Evolutionary conservation across 345 rosid genomes (phyloP).

Genomic region (Aethionema arabicum): DNA sequence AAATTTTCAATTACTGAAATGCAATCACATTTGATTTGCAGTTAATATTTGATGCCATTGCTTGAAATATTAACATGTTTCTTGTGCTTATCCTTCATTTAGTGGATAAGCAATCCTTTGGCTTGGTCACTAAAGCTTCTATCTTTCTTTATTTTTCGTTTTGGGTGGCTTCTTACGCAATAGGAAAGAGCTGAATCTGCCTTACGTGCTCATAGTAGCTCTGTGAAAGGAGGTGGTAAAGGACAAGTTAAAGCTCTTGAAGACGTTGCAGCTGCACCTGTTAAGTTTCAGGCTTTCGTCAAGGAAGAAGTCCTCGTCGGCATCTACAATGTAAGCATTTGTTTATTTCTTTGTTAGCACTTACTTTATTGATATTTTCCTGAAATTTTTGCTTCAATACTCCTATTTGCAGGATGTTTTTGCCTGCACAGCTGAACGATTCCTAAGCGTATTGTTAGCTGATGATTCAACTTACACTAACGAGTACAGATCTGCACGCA

Average conservation of each 20-base stretch:
- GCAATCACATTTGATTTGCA: too few relatives aligned
- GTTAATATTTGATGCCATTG: constrained; percentile 17
- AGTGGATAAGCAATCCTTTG: too few relatives aligned
- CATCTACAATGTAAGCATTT: constrained; percentile 57
- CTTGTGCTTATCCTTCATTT: too few relatives aligned
- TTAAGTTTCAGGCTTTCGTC: constrained; percentile 63
- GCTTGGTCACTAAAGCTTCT: background rate
- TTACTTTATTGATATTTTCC: constrained; percentile 17
- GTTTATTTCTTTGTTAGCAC: constrained; percentile 18
- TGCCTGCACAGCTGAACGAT: constrained; percentile 74
- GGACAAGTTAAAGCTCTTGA: constrained; percentile 45
- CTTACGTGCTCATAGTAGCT: constrained; percentile 91
- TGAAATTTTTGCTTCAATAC: constrained; percentile 15
- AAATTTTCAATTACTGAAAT: too few relatives aligned
- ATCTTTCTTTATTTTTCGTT: background rate
- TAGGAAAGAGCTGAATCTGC: constrained; percentile 89
- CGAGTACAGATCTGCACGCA: constrained; percentile 68
- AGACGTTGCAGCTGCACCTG: constrained; percentile 50
- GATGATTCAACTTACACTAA: constrained; percentile 66
- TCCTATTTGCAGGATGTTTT: constrained; percentile 59
- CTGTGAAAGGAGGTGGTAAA: constrained; percentile 57
- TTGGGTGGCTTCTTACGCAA: constrained; percentile 30
- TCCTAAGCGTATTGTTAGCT: constrained; percentile 55
- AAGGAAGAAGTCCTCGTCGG: constrained; percentile 84
- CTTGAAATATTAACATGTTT: constrained; percentile 19